Evolutionary conservation across 371 early-diverging fungal genomes (phyloP).

Genomic region (Coemansia sp.): DNA sequence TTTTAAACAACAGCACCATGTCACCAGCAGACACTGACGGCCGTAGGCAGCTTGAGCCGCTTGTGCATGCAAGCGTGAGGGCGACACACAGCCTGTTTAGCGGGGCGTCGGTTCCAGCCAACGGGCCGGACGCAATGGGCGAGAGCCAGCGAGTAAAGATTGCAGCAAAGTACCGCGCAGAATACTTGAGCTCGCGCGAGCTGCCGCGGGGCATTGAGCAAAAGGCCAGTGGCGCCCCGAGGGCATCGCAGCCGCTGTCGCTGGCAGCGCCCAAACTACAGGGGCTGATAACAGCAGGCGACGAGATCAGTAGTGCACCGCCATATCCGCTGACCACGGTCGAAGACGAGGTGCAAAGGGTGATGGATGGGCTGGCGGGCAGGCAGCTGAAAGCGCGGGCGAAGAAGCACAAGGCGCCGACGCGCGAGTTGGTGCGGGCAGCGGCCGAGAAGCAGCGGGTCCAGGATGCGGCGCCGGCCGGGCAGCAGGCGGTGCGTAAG

Average conservation of each 20-base stretch:
- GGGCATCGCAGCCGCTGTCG: neutral
- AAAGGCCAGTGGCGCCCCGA: neutral
- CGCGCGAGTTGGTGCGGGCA: constrained; percentile 29
- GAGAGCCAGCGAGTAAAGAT: constrained; percentile 10
- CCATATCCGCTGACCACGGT: constrained; percentile 3
- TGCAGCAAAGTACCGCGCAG: constrained; percentile 40
- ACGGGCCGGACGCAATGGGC: neutral
- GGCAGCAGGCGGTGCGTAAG: constrained; percentile 49
- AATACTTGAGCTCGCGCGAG: constrained; percentile 29
- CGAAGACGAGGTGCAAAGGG: constrained; percentile 36
- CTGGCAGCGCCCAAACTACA: neutral
- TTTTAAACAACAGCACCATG: neutral
- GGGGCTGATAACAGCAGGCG: constrained; percentile 9
- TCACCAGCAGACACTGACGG: neutral
- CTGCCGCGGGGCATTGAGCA: constrained; percentile 24
- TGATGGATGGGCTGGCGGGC: constrained; percentile 33
- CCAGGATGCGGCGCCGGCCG: constrained; percentile 38
- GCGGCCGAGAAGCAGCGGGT: constrained; percentile 14
- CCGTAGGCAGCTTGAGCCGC: constrained; percentile 4
- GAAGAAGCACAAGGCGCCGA: constrained; percentile 40
- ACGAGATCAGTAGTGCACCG: neutral
- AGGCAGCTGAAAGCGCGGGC: constrained; percentile 18
- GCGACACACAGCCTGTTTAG: constrained; percentile 26
- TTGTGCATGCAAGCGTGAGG: constrained; percentile 11
- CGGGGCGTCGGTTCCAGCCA: constrained; percentile 6